Evolutionary conservation across 176 grass and related monocot species (phyloP).

Genomic region (Eleusine indica): DNA sequence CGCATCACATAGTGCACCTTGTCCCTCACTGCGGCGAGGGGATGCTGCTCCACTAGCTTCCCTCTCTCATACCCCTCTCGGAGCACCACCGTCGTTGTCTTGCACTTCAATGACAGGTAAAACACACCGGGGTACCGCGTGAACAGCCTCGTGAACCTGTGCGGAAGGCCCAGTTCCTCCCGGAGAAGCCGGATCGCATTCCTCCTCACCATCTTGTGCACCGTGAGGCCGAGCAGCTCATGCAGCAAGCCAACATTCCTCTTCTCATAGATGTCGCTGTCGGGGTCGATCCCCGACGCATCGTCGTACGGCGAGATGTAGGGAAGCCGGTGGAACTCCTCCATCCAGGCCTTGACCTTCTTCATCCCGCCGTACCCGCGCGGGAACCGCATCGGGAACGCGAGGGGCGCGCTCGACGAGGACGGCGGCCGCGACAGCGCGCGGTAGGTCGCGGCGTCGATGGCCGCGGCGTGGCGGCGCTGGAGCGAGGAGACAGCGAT

Average conservation of each 20-base stretch:
- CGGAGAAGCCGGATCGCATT: constrained; percentile 74
- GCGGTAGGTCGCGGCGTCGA: constrained; percentile 58
- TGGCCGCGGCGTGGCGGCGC: constrained; percentile 50
- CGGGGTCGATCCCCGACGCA: constrained; percentile 73
- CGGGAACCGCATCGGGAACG: constrained; percentile 90
- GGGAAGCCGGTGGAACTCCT: constrained; percentile 85
- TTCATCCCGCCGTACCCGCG: constrained; percentile 91
- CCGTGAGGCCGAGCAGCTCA: constrained; percentile 79
- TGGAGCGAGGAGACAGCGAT: constrained; percentile 75
- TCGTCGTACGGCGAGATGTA: constrained; percentile 90
- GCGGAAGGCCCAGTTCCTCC: constrained; percentile 78
- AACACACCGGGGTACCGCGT: constrained; percentile 86
- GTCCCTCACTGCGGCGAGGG: constrained; percentile 61
- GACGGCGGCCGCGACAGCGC: constrained; percentile 64
- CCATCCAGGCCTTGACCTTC: constrained; percentile 96
- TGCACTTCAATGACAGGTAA: constrained; percentile 90
- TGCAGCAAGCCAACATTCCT: constrained; percentile 81
- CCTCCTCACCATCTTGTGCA: constrained; percentile 92
- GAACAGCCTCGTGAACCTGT: constrained; percentile 90
- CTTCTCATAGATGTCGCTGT: constrained; percentile 97
- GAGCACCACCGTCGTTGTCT: constrained; percentile 77
- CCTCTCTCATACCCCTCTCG: constrained; percentile 87
- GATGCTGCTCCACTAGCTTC: constrained; percentile 77
- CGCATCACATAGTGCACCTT: constrained; percentile 92
- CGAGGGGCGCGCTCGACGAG: constrained; percentile 65